phyloP scores from a whole-genome alignment of 2,329 filamentous ascomycete genomes.

The Fusarium odoratissimum region DNA sequence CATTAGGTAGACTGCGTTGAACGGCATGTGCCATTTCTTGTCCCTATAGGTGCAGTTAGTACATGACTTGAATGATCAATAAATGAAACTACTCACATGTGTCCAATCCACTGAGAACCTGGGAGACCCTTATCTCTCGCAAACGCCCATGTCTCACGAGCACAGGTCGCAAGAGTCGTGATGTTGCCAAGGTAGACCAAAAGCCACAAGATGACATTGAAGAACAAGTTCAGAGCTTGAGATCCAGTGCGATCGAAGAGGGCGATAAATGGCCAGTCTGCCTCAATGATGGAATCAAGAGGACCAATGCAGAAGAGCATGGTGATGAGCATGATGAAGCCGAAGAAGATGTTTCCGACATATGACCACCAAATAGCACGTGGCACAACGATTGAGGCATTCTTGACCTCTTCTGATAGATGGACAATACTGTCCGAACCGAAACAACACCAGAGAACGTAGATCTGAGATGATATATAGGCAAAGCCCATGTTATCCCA shows the following conservation, averaged over 20 bases:
- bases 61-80: no score
- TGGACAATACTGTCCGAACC: constrained; percentile 30
- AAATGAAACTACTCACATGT: constrained; percentile 6
- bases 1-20: constrained; percentile 28
- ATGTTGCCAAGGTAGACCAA: constrained; percentile 27
- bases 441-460: constrained; percentile 28
- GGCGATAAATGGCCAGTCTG: constrained; percentile 23
- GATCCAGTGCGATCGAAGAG: constrained; percentile 21
- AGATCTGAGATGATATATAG: constrained; percentile 26
- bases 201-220: constrained; percentile 23
- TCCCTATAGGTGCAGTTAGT: neutral
- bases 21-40: constrained; percentile 32
- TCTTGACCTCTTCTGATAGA: constrained; percentile 21
- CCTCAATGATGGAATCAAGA: constrained; percentile 1
- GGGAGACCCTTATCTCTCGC: constrained; percentile 18
- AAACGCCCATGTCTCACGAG: constrained; percentile 30
- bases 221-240: constrained; percentile 14
- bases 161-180: constrained; percentile 25
- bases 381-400: constrained; percentile 11
- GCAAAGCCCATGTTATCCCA: constrained; percentile 32
- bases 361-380: constrained; percentile 28
- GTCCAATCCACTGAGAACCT: constrained; percentile 18
- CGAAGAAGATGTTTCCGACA: constrained; percentile 12
- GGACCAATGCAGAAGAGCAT: constrained; percentile 33
- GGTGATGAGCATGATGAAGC: constrained; percentile 28